Evolutionary conservation across 306 rosid genomes (phyloP).

Genomic region (Medicago truncatula): MtrunA17r5.0-ANR NC_053048.1:8952501-8953000

Average conservation of each 20-base stretch:
- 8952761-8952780: slow-evolving; percentile 58
- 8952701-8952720: slow-evolving; percentile 58
- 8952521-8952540: slow-evolving; percentile 51
- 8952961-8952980: slow-evolving; percentile 39
- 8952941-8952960: slow-evolving; percentile 58
- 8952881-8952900: slow-evolving; percentile 50
- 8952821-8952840: slow-evolving; percentile 65
- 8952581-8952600: slow-evolving; percentile 56
- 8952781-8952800: slow-evolving; percentile 58
- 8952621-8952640: slow-evolving; percentile 59
- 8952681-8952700: slow-evolving; percentile 54
- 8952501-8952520: slow-evolving; percentile 57
- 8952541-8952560: slow-evolving; percentile 62
- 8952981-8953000: slow-evolving; percentile 55
- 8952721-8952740: slow-evolving; percentile 63
- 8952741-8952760: slow-evolving; percentile 40
- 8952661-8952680: slow-evolving; percentile 47
- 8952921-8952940: slow-evolving; percentile 65
- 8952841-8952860: slow-evolving; percentile 61
- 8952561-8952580: slow-evolving; percentile 58
- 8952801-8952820: slow-evolving; percentile 62
- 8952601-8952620: slow-evolving; percentile 59
- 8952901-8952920: slow-evolving; percentile 52
- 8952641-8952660: slow-evolving; percentile 43
- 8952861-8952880: slow-evolving; percentile 55